Evolutionary conservation across 148 eudicot genomes (phyloP), one percentile per base, ranked within the genome.

Genomic region (Diospyros lotus): DNA sequence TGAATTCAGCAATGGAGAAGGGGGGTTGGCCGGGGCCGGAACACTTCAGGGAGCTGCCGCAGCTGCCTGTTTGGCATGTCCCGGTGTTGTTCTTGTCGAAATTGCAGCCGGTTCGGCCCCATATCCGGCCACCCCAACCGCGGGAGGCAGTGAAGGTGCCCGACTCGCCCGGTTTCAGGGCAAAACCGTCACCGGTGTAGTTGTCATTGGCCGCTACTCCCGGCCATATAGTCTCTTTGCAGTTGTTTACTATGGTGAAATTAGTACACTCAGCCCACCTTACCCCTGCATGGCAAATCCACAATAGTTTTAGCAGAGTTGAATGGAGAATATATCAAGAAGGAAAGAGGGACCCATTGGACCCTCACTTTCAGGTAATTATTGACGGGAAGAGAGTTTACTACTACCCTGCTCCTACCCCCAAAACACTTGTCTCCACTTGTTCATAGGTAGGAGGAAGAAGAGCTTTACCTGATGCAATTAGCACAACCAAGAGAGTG

Each of bases 1-100:
- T 91, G 75, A 93, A 91, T 77, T 93, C 98, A 1, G 92, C 98
- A 41, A 84, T 74, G 1, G 92, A 82, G 38, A 89, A 86, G 2
- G 92, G 92, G 1, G 92, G 80, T 0, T 70, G 61, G 3, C 92
- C 92, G 0, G 86, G 69, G 46, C 75, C 71, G 1, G 64, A 54
- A 38, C 80, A 77, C 18, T 77, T 77, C 13, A 77, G 58, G 55
- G 75, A 6, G 41, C 52, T 71, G 41, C 65, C 66, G 41, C 80
- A 77, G 52, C 75, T n/a, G 7, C 80, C 80, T 1, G 80, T 77
- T 15, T 77, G 56, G 65, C 80, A 77, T 10, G 9, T 54, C 17
- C 80, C 76, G 9, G 18, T 64, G 15, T 44, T 56, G 10, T 56
- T 42, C 63, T 43, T 56, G 58, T 77, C 64, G 46, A 77, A 77